Evolutionary conservation across 192 early-diverging fungal genomes (phyloP), one percentile per base, ranked within the genome.

Genomic region (Diversispora eburnea): DNA sequence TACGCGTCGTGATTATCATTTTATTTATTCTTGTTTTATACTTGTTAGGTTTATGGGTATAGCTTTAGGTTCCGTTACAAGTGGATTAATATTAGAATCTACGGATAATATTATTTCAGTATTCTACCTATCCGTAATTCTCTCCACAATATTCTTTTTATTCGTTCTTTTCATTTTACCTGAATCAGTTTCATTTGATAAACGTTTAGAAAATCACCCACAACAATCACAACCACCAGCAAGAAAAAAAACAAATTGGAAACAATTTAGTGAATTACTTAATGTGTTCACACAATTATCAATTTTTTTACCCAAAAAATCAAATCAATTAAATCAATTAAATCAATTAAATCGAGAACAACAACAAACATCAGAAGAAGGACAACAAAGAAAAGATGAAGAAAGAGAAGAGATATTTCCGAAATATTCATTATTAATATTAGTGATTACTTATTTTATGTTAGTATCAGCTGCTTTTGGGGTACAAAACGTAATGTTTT

Each of bases 141-240:
- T 63, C 13, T 73, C 17, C 22, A 19, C 49, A n/a, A 22, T 55
- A 6, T 10, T 62, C 6, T 64, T 73, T 43, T 45, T 73, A 5
- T 73, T 52, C 15, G 10, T 64, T 20, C 48, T 73, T 49, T 63
- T 64, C 3, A 64, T 73, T 4, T 7, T 73, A 22, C 72, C 72
- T 20, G 72, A 73, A 64, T 73, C 72, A 20, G 25, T 73, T 22
- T 22, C 72, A n/a, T 5, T 15, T 5, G 60, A 73, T 19, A 73
- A 52, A 54, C 48, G 8, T 41, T n/a, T n/a, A 5, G 43, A 19
- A 42, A 62, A 73, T 64, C 42, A 5, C 0, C 48, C 52, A 55
- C 33, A n/a, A n/a, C n/a, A n/a, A n/a, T n/a, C n/a, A n/a, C n/a
- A n/a, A n/a, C n/a, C n/a, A n/a, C n/a, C n/a, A n/a, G n/a, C 25